Base-by-base conservation (phyloP, 2,329 filamentous ascomycete genomes). In the Hansfordia pulvinata region DNA sequence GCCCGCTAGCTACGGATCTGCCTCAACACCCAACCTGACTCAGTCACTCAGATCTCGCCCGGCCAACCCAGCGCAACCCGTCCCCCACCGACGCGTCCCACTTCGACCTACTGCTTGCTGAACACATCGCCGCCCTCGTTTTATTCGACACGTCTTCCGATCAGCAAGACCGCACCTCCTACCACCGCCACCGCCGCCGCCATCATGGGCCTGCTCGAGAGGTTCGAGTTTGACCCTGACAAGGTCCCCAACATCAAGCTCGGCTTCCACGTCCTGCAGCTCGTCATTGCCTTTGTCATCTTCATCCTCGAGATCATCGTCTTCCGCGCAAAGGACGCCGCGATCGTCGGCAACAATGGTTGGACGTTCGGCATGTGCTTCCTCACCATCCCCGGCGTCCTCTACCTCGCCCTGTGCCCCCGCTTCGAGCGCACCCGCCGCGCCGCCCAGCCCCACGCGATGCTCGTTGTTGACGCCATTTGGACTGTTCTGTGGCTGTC, bases 301-400 rank as follows among this genome's bases (percentile, higher is more conserved):
- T 76, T 69, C 58, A 55, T 62, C 31, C 53, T 77, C 32, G 65
- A 69, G 37, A 73, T 77, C 38, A 56, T 64, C 14, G 59, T 76
- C 23, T 73, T 76, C 42, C 56, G 56, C 20, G 52, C 54, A 28
- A 45, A 60, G 8, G 45, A 55, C 10, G 53, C 67, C 5, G 46
- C 44, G 12, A 59, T 76, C 35, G 63, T 61, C 30, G 69, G 69
- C 18, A 60, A 68, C 35, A 66, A 67, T 46, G 69, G 63, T 34
- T 77, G 72, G 71, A 63, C 68, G 1, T 76, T 77, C 35, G 71
- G 56, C 37, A 58, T 75, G 74, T 76, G 69, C 49, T 77, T 78
- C 53, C 50, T 79, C 17, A 64, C 65, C 10, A 56, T 76, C 24
- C 71, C 70, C 1, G 69, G 69, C 23, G 72, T 72, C 56, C 60